Evolutionary conservation across 2,329 filamentous ascomycete species (phyloP).

Genomic region (Ophiostoma quercus): DNA sequence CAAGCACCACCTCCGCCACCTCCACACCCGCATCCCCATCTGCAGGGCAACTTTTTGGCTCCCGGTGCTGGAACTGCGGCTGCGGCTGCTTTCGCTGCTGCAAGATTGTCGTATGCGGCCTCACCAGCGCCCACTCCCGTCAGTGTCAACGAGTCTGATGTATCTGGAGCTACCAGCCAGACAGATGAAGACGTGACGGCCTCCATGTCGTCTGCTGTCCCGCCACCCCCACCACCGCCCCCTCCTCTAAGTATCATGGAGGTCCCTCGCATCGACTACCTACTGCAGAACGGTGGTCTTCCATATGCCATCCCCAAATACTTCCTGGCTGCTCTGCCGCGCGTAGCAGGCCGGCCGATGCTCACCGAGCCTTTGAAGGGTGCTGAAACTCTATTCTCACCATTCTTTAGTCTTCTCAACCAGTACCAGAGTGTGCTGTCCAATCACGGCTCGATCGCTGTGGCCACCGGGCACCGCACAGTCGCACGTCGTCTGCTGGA

Average conservation of each 20-base stretch:
- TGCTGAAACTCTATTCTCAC: slow-evolving; percentile 70
- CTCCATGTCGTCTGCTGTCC: slow-evolving; percentile 32
- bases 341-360: slow-evolving; percentile 39
- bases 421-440: slow-evolving; percentile 78
- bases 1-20: slow-evolving; percentile 28
- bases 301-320: slow-evolving; percentile 65
- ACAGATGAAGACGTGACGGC: slow-evolving; percentile 16
- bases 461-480: slow-evolving; percentile 90
- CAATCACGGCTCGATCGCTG: slow-evolving; percentile 83
- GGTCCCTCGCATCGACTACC: slow-evolving; percentile 81
- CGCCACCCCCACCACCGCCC: slow-evolving; percentile 65
- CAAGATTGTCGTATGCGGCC: slow-evolving; percentile 35
- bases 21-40: slow-evolving; percentile 40
- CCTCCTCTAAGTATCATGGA: slow-evolving; percentile 66
- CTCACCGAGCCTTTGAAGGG: slow-evolving; percentile 60
- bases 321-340: slow-evolving; percentile 62
- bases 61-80: not conserved
- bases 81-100: slow-evolving; percentile 15
- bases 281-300: slow-evolving; percentile 83
- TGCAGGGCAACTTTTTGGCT: slow-evolving; percentile 2
- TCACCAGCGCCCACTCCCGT: slow-evolving; percentile 20
- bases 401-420: slow-evolving; percentile 75
- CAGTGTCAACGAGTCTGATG: slow-evolving; percentile 16
- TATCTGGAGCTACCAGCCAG: slow-evolving; percentile 15
- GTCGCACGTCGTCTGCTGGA: slow-evolving; percentile 88